Conservation (phyloP, 2,329 filamentous ascomycete genomes). For the Xylariaceae sp. region DNA sequence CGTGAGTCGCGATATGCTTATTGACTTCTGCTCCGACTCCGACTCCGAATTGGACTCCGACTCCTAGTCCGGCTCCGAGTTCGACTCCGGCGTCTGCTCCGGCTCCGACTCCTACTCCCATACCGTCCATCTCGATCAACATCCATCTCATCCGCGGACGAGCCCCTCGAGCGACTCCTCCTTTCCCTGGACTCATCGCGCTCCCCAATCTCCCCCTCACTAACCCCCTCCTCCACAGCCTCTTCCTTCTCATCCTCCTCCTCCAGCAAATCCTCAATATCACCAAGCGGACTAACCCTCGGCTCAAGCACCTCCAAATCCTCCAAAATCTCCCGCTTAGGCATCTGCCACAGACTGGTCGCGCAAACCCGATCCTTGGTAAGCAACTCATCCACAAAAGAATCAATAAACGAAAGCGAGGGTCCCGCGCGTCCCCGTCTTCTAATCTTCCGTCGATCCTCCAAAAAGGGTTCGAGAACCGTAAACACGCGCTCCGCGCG, state of each 20-base stretch:
- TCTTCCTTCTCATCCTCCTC: conserved; percentile 48
- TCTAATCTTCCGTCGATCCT: conserved; percentile 78
- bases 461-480: conserved; percentile 74
- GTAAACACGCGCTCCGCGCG: conserved; percentile 74
- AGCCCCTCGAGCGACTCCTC: conserved; percentile 22
- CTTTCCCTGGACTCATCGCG: no score
- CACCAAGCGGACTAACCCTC: conserved; percentile 74
- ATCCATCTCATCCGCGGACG: conserved; percentile 37
- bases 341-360: conserved; percentile 89
- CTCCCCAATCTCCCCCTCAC: conserved; percentile 16
- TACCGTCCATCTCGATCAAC: conserved; percentile 33
- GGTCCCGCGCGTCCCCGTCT: conserved; percentile 70
- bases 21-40: not conserved
- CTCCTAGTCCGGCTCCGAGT: conserved; percentile 13
- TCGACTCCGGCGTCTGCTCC: conserved; percentile 5
- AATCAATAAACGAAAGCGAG: conserved; percentile 74
- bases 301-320: conserved; percentile 85
- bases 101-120: not conserved
- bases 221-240: conserved; percentile 23
- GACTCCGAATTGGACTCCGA: not conserved
- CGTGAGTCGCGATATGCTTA: not conserved
- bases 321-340: conserved; percentile 73
- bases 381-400: conserved; percentile 88
- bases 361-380: conserved; percentile 85
- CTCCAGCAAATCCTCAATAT: conserved; percentile 66